Percentiles rank a stretch among this genome's conserved stretches.
Conservation (phyloP, 2,329 filamentous ascomycete species). For the Talaromyces albobiverticillius region DNA sequence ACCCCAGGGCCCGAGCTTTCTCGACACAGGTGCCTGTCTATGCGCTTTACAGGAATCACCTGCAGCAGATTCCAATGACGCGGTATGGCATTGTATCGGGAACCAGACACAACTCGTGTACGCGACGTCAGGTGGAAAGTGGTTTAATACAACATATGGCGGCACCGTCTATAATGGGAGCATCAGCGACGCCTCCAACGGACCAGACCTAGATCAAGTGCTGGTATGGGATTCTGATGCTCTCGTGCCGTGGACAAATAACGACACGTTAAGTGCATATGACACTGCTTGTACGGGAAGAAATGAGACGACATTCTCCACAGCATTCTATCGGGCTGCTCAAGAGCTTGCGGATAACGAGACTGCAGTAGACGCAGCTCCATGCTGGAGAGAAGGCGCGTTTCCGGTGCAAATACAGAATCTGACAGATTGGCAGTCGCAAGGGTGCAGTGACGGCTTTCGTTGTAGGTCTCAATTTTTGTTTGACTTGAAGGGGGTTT, state of each 20-base stretch:
- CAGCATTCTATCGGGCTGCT: slow-evolving; percentile 5
- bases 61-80: not conserved
- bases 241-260: not conserved
- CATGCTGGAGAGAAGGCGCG: slow-evolving; percentile 5
- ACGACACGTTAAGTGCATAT: not conserved
- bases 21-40: slow-evolving; percentile 6
- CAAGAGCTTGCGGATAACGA: slow-evolving; percentile 2
- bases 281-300: slow-evolving; percentile 4
- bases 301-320: slow-evolving; percentile 9
- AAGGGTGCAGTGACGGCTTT: slow-evolving; percentile 7
- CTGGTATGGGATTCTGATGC: not conserved
- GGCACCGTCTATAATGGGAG: not conserved
- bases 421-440: slow-evolving; percentile 4
- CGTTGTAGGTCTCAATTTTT: not conserved
- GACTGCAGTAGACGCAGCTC: slow-evolving; percentile 1
- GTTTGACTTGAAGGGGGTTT: not conserved
- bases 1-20: slow-evolving; percentile 4
- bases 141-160: slow-evolving; percentile 1
- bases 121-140: slow-evolving; percentile 1
- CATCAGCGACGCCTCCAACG: slow-evolving; percentile 1
- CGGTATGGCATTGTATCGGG: slow-evolving; percentile 10
- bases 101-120: slow-evolving; percentile 9
- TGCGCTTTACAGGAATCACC: slow-evolving; percentile 7
- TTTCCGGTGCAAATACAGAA: slow-evolving; percentile 7
- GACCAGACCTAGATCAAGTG: not conserved